phyloP scores from a whole-genome alignment of 306 rosid genomes.

The Parietaria judaica region DNA sequence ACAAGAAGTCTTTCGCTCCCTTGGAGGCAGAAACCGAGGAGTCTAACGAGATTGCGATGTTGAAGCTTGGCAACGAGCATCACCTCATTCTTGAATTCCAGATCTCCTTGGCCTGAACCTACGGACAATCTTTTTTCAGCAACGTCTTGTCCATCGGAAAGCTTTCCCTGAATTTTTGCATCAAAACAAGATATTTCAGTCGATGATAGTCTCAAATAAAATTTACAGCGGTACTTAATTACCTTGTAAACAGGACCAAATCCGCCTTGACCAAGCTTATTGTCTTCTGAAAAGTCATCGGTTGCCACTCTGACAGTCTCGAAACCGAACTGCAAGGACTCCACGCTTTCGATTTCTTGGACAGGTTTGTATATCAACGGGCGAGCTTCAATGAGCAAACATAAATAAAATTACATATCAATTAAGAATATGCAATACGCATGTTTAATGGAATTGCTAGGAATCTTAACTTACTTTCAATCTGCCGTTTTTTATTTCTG shows the following conservation, averaged over 20 bases:
- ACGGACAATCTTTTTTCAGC: constrained; percentile 21
- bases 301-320: not conserved
- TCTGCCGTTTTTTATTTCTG: not conserved
- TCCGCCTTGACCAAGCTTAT: constrained; percentile 16
- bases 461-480: constrained; percentile 4
- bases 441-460: not conserved
- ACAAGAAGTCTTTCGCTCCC: constrained; percentile 19
- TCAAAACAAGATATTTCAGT: too few species aligned
- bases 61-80: constrained; percentile 11
- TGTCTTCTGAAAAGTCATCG: not conserved
- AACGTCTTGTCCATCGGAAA: constrained; percentile 8
- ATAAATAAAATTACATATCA: too few species aligned
- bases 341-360: not conserved
- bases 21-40: constrained; percentile 26
- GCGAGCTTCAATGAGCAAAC: not conserved
- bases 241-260: constrained; percentile 18
- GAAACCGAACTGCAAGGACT: constrained; percentile 9
- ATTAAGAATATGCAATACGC: too few species aligned
- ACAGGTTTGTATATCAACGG: constrained; percentile 2
- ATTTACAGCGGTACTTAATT: not conserved
- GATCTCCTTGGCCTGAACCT: constrained; percentile 20
- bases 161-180: constrained; percentile 6
- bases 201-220: not conserved
- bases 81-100: constrained; percentile 19
- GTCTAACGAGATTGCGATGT: constrained; percentile 13